A percentile compares a stretch with the other conserved stretches of the same genome.
These are phyloP conservation scores for Daldinia vernicosa DNA, from an alignment of 495 filamentous ascomycete genomes.

Conservation along the genomic window DNA sequence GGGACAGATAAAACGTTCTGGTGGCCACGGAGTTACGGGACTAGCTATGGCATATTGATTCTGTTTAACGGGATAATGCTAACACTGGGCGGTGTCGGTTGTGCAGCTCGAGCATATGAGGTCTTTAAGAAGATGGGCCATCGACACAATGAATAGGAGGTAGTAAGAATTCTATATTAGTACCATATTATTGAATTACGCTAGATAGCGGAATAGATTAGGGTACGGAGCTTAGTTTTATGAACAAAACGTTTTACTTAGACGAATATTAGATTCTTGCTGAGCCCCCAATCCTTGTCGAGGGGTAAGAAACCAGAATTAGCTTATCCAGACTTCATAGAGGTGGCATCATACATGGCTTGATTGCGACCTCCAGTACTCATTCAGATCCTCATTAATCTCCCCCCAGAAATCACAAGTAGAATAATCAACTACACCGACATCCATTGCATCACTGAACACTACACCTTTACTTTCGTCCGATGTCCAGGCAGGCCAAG, in stretches of 20 bases:
- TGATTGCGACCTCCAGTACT: constrained; percentile 13
- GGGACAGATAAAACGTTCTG: constrained; percentile 29
- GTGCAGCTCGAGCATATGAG: constrained; percentile 24
- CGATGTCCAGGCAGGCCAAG: constrained; percentile 46
- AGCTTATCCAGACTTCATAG: not conserved
- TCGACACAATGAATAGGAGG: constrained; percentile 31
- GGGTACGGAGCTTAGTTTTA: not conserved
- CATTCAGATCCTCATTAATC: constrained; percentile 35
- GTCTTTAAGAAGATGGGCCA: constrained; percentile 26
- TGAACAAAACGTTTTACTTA: not conserved
- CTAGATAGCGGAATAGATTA: not conserved
- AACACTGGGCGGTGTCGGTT: constrained; percentile 24
- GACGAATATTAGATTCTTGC: not conserved
- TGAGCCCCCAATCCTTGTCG: not conserved
- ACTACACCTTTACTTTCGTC: constrained; percentile 42
- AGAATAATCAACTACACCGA: constrained; percentile 46
- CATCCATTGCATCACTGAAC: constrained; percentile 39
- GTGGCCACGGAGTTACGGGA: constrained; percentile 51
- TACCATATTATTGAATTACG: not conserved
- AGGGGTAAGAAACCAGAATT: not conserved
- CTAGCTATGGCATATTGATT: constrained; percentile 61
- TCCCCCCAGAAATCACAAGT: constrained; percentile 49
- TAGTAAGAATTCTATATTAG: too few species aligned
- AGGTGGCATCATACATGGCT: not conserved
- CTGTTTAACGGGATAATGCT: constrained; percentile 61